Percentiles rank a stretch among this genome's conserved stretches.
Evolutionary conservation across 2,329 filamentous ascomycete species (phyloP).

Genomic region (Colletotrichum tropicicola): DNA sequence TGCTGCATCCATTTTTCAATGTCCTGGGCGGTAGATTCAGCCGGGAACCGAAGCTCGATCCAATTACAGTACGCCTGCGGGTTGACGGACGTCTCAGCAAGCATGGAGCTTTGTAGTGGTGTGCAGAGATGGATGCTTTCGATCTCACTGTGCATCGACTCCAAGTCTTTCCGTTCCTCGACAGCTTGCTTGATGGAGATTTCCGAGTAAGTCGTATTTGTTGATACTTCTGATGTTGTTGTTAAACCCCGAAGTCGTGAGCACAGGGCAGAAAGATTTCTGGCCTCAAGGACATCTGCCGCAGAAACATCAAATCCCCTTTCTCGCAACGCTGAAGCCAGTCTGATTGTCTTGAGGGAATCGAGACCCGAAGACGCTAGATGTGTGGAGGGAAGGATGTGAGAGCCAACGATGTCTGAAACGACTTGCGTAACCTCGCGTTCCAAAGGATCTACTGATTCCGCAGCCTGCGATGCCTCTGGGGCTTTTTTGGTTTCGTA

Average conservation of each 20-base stretch:
- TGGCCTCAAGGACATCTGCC: conserved; percentile 67
- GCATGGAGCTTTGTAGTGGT: conserved; percentile 80
- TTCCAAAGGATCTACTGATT: conserved; percentile 25
- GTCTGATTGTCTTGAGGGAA: conserved; percentile 58
- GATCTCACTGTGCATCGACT: conserved; percentile 28
- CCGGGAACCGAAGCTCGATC: conserved; percentile 69
- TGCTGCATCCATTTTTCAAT: conserved; percentile 59
- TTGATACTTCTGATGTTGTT: conserved; percentile 3
- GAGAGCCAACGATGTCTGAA: conserved; percentile 48
- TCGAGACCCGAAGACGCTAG: conserved; percentile 70
- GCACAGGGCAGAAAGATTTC: conserved; percentile 38
- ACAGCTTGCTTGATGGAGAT: neutral
- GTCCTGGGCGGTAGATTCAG: conserved; percentile 40
- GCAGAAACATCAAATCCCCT: conserved; percentile 65
- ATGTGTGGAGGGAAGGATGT: conserved; percentile 46
- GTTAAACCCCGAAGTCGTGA: neutral
- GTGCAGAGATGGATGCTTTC: conserved; percentile 70
- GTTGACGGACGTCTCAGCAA: conserved; percentile 74
- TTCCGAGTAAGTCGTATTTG: neutral
- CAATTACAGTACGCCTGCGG: conserved; percentile 79
- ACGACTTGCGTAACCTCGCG: conserved; percentile 50
- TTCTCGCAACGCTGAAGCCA: conserved; percentile 71
- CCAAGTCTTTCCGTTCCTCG: neutral
- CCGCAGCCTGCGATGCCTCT: neutral
- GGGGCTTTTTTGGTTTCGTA: conserved; percentile 13